phyloP scores from a whole-genome alignment of 345 rosid genomes.

The Bruguiera gymnorhiza region DNA sequence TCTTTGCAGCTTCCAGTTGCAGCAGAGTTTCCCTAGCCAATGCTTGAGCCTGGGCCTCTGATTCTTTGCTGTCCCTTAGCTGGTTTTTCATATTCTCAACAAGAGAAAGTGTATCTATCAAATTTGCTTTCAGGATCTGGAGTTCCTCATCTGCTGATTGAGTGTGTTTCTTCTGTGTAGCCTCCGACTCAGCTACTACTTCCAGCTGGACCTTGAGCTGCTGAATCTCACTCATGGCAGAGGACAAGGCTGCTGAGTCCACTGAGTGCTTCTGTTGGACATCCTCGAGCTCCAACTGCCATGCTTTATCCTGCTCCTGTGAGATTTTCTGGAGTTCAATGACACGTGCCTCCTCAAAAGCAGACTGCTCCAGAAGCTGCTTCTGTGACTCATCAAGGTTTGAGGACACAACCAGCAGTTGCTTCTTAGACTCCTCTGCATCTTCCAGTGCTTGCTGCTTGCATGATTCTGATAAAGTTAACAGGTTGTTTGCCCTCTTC shows the following conservation, averaged over 20 bases:
- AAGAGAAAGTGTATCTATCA: slow-evolving; percentile 55
- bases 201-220: slow-evolving; percentile 66
- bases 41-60: slow-evolving; percentile 70
- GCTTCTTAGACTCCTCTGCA: slow-evolving; percentile 73
- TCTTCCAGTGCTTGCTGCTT: slow-evolving; percentile 70
- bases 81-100: slow-evolving; percentile 76
- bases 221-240: slow-evolving; percentile 81
- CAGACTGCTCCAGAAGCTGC: slow-evolving; percentile 63
- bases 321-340: slow-evolving; percentile 70
- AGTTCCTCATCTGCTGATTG: slow-evolving; percentile 57
- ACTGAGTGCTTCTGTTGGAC: slow-evolving; percentile 65
- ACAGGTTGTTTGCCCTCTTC: slow-evolving; percentile 65
- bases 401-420: slow-evolving; percentile 41
- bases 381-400: slow-evolving; percentile 59
- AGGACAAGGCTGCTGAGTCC: slow-evolving; percentile 72
- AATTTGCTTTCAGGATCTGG: slow-evolving; percentile 60
- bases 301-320: slow-evolving; percentile 70
- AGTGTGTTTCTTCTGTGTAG: slow-evolving; percentile 46
- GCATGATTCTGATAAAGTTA: slow-evolving; percentile 57
- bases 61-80: slow-evolving; percentile 57
- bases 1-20: slow-evolving; percentile 62
- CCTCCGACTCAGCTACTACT: slow-evolving; percentile 55
- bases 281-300: slow-evolving; percentile 89
- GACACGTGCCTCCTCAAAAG: slow-evolving; percentile 64
- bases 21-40: slow-evolving; percentile 47